Base-by-base conservation (phyloP, 2,329 filamentous ascomycete species). In the Myriangium duriaei region DNA sequence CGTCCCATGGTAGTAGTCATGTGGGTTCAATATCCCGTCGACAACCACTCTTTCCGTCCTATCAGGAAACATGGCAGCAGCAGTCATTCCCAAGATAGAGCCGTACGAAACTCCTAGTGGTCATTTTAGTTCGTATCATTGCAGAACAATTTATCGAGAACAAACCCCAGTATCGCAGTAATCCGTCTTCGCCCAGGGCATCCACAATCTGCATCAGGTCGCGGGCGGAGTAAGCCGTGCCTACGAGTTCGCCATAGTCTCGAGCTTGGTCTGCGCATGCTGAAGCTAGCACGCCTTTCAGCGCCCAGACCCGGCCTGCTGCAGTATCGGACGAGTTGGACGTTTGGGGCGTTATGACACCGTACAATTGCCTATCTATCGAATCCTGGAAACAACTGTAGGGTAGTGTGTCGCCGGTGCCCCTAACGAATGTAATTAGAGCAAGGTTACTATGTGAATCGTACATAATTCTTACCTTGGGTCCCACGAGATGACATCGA, bases 181-280 rank as follows among this genome's bases (percentile, higher is more conserved):
- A 31, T 0, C 59, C 60, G 39, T 65, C 62, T 34, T 64, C 62
- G 1, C 46, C 51, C 2, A 67, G 43, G 1, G 62, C 59, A 11
- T 70, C 66, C 5, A 63, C 53, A 28, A 70, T 59, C 29, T 62
- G 58, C 4, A 69, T 48, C 63, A 70, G 68, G 42, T 71, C 67
- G 26, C 60, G 52, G 2, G 63, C 65, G 2, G 65, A 62, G 12
- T 57, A 61, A 1, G 64, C 61, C 0, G 67, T 70, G n/a, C 59
- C 61, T 32, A 65, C 19, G 3, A 35, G 33, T 13, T 26, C 11
- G 24, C 50, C 51, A 6, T 46, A 42, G 2, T 48, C 48, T 35
- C 13, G 7, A 26, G 21, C 21, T 26, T 26, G 7, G 7, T 26
- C 21, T 7, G 21, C 21, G 21, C 21, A 26, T 7, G 21, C 21